These are phyloP conservation scores for Coniferiporia weirii DNA, from an alignment of 1,284 basidiomycete species.

Conservation along the genomic window DNA sequence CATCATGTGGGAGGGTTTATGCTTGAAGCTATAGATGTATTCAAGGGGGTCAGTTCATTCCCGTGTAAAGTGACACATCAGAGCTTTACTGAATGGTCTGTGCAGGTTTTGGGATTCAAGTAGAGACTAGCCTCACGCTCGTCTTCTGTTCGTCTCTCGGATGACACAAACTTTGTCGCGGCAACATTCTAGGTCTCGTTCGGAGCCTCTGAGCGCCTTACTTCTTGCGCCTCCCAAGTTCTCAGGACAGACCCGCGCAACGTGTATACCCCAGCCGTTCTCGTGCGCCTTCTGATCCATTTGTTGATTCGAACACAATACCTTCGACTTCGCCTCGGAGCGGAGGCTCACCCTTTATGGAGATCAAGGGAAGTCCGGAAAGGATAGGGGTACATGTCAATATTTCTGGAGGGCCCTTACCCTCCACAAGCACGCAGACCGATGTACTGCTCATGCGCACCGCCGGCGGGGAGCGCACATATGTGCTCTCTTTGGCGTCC, in stretches of 20 bases:
- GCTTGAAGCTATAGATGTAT: no score
- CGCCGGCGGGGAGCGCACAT: no score
- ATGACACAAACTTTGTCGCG: conserved; percentile 29
- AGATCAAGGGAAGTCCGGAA: no score
- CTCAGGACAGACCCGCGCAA: conserved; percentile 34
- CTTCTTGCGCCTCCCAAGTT: conserved; percentile 31
- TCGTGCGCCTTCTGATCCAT: no score
- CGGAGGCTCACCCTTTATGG: conserved; percentile 21
- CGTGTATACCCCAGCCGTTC: conserved; percentile 51
- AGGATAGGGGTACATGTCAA: conserved; percentile 1
- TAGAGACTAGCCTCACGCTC: conserved; percentile 14
- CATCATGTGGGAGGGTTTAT: no score
- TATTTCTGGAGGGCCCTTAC: not conserved
- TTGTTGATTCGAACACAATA: conserved; percentile 57
- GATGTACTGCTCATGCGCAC: conserved; percentile 10
- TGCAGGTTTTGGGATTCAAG: conserved; percentile 22
- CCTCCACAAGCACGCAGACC: conserved; percentile 7
- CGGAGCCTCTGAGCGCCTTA: conserved; percentile 39
- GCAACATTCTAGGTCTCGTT: conserved; percentile 49
- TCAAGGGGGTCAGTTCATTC: no score
- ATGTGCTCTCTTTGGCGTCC: conserved; percentile 10
- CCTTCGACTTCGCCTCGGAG: conserved; percentile 54
- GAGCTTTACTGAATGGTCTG: conserved; percentile 10
- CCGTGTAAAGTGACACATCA: no score
- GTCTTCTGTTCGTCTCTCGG: conserved; percentile 23